Conservation (phyloP, 2,329 filamentous ascomycete genomes). For the Hymenoscyphus fructigenus region DNA sequence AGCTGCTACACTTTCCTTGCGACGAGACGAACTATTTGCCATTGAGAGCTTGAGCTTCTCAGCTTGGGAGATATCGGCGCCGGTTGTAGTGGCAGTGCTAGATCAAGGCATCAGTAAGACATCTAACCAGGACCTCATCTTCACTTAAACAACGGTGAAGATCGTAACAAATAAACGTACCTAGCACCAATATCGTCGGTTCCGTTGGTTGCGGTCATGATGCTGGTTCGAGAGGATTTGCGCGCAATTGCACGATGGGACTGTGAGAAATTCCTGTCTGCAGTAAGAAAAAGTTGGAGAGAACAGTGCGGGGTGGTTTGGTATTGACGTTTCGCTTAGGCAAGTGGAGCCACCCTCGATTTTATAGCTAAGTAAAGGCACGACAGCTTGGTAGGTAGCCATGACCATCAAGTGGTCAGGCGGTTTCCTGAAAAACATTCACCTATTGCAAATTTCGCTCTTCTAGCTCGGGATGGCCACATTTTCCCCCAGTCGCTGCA, state of each 20-base stretch:
- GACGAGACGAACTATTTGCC: constrained; percentile 2
- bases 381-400: not conserved
- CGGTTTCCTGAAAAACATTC: not conserved
- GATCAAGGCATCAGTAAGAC: not conserved
- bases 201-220: not conserved
- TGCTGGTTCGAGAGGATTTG: not conserved
- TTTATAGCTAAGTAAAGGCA: not conserved
- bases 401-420: not conserved
- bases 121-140: not conserved
- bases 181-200: not conserved
- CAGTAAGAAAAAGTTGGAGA: not conserved
- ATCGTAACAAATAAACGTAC: not conserved
- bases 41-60: not conserved
- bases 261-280: not conserved
- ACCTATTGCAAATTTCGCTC: not conserved
- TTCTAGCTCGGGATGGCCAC: not conserved
- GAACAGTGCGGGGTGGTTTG: not conserved
- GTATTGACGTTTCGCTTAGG: not conserved
- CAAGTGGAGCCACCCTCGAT: not conserved
- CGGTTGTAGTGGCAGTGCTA: not conserved
- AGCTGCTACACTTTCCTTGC: constrained; percentile 25
- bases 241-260: not conserved
- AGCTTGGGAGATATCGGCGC: not conserved
- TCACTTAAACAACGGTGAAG: not conserved
- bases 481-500: not conserved